Conservation (phyloP, 2,329 filamentous ascomycete genomes). For the Cryoendolithus antarcticus region DNA sequence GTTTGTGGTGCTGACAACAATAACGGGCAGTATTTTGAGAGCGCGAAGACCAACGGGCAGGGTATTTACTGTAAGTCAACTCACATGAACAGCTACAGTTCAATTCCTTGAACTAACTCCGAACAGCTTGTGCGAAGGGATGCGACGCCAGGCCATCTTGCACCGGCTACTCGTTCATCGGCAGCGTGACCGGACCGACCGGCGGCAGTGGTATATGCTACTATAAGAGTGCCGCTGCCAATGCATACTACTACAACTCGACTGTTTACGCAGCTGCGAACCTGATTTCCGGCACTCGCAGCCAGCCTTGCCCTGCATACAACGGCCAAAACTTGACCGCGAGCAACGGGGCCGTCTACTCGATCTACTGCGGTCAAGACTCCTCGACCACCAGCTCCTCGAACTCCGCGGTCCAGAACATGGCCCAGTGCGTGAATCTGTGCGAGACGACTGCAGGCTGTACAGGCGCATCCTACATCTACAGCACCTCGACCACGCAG, state of each 20-base stretch:
- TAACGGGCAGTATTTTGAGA: not conserved
- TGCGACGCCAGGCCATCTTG: conserved; percentile 1
- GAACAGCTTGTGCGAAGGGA: conserved; percentile 5
- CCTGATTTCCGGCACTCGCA: not conserved
- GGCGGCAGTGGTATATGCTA: not conserved
- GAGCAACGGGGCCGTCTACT: not conserved
- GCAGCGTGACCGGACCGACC: not conserved
- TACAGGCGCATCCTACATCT: not conserved
- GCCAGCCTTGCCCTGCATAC: not conserved
- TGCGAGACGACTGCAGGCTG: not conserved
- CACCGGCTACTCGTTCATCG: not conserved
- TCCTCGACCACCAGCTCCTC: not conserved
- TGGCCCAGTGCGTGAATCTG: not conserved
- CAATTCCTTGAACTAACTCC: no score
- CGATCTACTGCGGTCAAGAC: not conserved
- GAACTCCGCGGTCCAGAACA: not conserved
- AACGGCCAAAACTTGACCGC: not conserved
- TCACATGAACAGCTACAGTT: no score
- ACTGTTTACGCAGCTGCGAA: conserved; percentile 3
- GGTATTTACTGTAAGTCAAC: no score
- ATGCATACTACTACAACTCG: conserved; percentile 2
- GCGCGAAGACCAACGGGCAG: not conserved
- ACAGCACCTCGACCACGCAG: not conserved
- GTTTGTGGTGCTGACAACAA: not conserved
- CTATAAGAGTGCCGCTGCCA: not conserved